Base-by-base conservation (phyloP, 1,284 basidiomycete species). In the Tilletia caries region DNA sequence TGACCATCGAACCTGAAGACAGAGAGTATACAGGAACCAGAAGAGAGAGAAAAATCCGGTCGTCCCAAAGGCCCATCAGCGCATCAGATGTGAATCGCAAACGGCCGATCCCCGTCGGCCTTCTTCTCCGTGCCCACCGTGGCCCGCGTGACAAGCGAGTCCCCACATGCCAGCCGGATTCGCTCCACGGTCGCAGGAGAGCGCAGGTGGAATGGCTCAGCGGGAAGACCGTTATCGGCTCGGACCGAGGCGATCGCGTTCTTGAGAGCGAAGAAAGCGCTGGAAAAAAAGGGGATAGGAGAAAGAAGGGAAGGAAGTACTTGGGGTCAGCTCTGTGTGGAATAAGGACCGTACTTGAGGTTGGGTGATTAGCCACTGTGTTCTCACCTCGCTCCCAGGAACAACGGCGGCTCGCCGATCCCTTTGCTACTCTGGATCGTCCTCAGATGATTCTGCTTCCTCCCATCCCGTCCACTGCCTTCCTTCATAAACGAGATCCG, bases 151-250 rank as follows among this genome's bases (percentile, higher is more conserved):
- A 78, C 72, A 10, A 84, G 58, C 10, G 68, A 68, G 62, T 84
- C 84, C 1, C 74, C 77, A 23, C 77, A 78, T 1, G 82, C 83
- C 15, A 78, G 69, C 15, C 84, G 68, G 64, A 84, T 79, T 64
- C 83, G 66, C 68, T 84, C 84, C 6, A 78, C 71, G 18, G 84
- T 84, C 18, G 83, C 77, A 15, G 84, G 84, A 3, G 76, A 71
- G 23, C 75, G 73, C 66, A 84, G 73, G 50, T 77, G 73, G 72
- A 79, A 79, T 18, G 69, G 67, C 6, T 73, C 68, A 12, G 65
- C 69, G n/a, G 18, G 75, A 25, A 0, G 75, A 68, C 32, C 52
- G 23, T 76, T 76, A 32, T 84, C 82, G 43, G 60, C 64, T 3
- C 84, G 70, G 1, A 80, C 82, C 4, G 78, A 76, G 1, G 72